Conservation (phyloP, 2,329 filamentous ascomycete genomes). For the Pestalotiopsis fici region DNA sequence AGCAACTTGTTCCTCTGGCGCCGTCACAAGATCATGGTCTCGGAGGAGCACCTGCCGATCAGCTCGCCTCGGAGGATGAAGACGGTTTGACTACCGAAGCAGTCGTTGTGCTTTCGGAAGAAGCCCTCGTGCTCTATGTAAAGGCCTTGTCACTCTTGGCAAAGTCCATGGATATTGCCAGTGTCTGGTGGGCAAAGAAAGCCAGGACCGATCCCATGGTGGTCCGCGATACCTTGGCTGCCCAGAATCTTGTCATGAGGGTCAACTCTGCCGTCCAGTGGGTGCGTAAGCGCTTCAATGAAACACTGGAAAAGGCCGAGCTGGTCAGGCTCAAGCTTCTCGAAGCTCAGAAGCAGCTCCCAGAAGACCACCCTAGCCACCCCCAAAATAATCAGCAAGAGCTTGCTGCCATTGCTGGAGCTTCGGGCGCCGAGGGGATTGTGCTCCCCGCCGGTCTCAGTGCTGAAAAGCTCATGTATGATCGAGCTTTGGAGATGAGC, state of each 20-base stretch:
- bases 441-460: slow-evolving; percentile 86
- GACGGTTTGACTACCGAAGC: slow-evolving; percentile 84
- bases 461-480: slow-evolving; percentile 97
- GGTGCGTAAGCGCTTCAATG: slow-evolving; percentile 93
- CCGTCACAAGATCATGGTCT: slow-evolving; percentile 76
- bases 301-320: slow-evolving; percentile 94
- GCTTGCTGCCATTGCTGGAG: slow-evolving; percentile 52
- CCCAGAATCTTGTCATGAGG: slow-evolving; percentile 60
- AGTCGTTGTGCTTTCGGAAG: slow-evolving; percentile 83
- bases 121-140: slow-evolving; percentile 93
- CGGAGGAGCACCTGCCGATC: slow-evolving; percentile 60
- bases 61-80: slow-evolving; percentile 61
- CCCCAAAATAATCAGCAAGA: slow-evolving; percentile 73
- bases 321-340: slow-evolving; percentile 86
- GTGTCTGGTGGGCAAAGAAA: slow-evolving; percentile 85
- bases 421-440: slow-evolving; percentile 75
- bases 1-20: slow-evolving; percentile 87
- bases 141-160: slow-evolving; percentile 89
- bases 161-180: slow-evolving; percentile 94
- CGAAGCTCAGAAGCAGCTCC: slow-evolving; percentile 82
- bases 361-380: slow-evolving; percentile 82
- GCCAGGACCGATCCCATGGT: slow-evolving; percentile 61
- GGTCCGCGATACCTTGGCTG: slow-evolving; percentile 40
- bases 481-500: slow-evolving; percentile 96
- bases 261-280: slow-evolving; percentile 96